phyloP scores from a whole-genome alignment of 2,329 filamentous ascomycete genomes.

The Nothophaeocryptopus gaeumannii region DNA sequence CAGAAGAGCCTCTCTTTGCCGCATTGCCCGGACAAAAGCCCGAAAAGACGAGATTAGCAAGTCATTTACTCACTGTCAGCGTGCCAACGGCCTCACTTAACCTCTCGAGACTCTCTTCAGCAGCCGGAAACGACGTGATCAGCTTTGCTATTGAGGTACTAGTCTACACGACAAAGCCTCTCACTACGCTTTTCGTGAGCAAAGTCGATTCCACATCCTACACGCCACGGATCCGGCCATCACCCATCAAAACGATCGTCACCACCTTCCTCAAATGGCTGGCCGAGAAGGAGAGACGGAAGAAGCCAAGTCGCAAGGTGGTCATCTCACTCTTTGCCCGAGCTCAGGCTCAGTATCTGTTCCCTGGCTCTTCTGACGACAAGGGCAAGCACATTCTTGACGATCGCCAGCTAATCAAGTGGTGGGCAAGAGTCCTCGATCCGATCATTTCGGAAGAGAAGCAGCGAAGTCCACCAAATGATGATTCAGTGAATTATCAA shows the following conservation, averaged over 20 bases:
- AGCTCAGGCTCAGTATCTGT: conserved; percentile 89
- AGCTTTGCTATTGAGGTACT: conserved; percentile 83
- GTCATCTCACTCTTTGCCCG: conserved; percentile 89
- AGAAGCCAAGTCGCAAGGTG: conserved; percentile 40
- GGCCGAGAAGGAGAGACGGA: conserved; percentile 59
- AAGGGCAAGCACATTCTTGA: conserved; percentile 84
- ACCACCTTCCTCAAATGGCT: conserved; percentile 75
- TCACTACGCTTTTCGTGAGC: conserved; percentile 88
- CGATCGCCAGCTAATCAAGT: conserved; percentile 83
- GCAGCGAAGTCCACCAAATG: conserved; percentile 26
- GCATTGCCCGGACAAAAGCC: conserved; percentile 68
- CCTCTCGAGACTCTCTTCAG: conserved; percentile 18
- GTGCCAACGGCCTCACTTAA: conserved; percentile 34
- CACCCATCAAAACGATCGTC: conserved; percentile 71
- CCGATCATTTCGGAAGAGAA: conserved; percentile 58
- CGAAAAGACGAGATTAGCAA: conserved; percentile 81
- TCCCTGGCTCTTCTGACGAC: conserved; percentile 87
- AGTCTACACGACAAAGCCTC: conserved; percentile 74
- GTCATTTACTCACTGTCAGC: conserved; percentile 66
- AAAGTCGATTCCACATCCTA: conserved; percentile 97
- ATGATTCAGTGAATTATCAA: conserved; percentile 45
- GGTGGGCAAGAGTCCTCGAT: conserved; percentile 91
- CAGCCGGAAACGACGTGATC: conserved; percentile 54
- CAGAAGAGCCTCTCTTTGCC: conserved; percentile 73
- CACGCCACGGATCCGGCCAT: conserved; percentile 63